Conservation (phyloP, 139 green algal genomes). For the Picochlorum sp. region DNA sequence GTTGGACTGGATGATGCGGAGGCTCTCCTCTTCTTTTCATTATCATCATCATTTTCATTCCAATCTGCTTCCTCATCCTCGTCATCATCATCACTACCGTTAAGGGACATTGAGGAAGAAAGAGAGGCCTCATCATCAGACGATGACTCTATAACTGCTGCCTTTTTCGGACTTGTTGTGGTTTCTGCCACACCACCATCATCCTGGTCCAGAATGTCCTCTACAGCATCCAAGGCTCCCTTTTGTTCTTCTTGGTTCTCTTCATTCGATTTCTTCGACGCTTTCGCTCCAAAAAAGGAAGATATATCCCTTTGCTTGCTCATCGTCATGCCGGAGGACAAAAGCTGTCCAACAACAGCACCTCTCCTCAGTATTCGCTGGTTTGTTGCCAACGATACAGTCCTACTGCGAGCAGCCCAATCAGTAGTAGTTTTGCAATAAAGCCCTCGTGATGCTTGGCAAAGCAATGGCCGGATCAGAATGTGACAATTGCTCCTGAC, state of each 20-base stretch:
- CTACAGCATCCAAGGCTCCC: not conserved
- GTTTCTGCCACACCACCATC: not conserved
- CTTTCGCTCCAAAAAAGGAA: conserved; percentile 28
- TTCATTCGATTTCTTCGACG: no score
- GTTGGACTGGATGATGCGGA: not conserved
- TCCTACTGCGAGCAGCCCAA: not conserved
- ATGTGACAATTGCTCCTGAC: no score
- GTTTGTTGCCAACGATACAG: not conserved
- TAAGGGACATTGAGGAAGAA: no score
- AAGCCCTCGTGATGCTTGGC: no score
- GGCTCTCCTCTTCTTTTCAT: not conserved
- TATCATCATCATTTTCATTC: no score
- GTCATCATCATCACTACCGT: no score
- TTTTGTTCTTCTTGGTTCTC: no score
- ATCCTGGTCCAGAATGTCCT: not conserved
- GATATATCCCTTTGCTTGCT: conserved; percentile 25
- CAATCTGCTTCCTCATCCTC: no score
- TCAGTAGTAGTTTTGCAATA: no score
- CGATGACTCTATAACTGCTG: not conserved
- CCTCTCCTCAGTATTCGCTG: not conserved
- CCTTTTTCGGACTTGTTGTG: not conserved
- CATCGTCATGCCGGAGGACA: not conserved
- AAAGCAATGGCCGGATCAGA: no score
- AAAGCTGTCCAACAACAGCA: not conserved
- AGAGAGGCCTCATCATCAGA: no score